Conservation (phyloP, 1,139 yeast genomes). For the Scheffersomyces insectosa region DNA sequence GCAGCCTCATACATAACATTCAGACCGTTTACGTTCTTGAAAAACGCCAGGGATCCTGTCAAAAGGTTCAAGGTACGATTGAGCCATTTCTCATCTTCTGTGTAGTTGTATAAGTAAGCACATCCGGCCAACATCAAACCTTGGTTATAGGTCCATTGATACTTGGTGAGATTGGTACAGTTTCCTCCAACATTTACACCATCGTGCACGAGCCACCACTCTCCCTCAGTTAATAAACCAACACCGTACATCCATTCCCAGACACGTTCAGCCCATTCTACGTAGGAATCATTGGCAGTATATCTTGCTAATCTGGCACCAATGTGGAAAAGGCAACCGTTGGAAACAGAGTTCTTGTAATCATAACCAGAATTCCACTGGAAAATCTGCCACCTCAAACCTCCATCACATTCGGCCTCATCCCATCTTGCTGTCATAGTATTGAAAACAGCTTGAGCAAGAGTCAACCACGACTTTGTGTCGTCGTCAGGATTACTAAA, state of each 20-base stretch:
- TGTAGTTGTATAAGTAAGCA: constrained; percentile 69
- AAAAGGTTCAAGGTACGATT: constrained; percentile 52
- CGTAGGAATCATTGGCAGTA: constrained; percentile 63
- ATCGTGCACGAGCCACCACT: constrained; percentile 52
- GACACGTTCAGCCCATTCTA: constrained; percentile 62
- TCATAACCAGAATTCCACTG: constrained; percentile 74
- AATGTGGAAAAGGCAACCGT: constrained; percentile 74
- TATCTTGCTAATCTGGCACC: constrained; percentile 78
- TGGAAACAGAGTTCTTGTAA: constrained; percentile 78
- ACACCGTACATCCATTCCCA: constrained; percentile 69
- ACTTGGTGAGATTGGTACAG: constrained; percentile 54
- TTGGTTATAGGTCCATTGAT: constrained; percentile 78
- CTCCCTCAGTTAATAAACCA: constrained; percentile 43
- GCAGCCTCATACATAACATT: constrained; percentile 64
- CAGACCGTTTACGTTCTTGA: constrained; percentile 17
- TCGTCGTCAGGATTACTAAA: constrained; percentile 57
- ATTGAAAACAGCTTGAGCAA: constrained; percentile 76
- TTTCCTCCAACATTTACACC: constrained; percentile 64
- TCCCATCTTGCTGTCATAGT: constrained; percentile 82
- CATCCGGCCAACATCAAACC: constrained; percentile 73
- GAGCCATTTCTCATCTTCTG: constrained; percentile 60
- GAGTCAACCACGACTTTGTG: constrained; percentile 54
- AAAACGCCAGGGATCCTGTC: constrained; percentile 51
- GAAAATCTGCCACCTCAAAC: constrained; percentile 85
- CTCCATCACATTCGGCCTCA: constrained; percentile 62